phyloP scores from a whole-genome alignment of 345 rosid species.

The Bretschneidera sinensis region DNA sequence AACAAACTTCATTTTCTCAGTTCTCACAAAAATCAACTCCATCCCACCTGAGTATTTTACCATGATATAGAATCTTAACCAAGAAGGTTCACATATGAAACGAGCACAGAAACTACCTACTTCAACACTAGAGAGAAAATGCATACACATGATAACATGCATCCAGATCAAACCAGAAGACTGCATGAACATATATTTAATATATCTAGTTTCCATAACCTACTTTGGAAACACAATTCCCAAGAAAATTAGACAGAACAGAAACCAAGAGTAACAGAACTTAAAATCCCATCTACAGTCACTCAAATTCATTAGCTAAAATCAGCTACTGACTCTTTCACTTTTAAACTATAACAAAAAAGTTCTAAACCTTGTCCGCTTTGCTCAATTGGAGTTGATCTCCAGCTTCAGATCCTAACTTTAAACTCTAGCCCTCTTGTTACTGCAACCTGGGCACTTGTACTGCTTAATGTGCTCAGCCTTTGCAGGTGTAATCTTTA shows the following conservation, averaged over 20 bases:
- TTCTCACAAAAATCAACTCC: too few species aligned
- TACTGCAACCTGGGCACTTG: slow-evolving; percentile 95
- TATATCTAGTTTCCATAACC: slow-evolving; percentile 20
- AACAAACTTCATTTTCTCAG: too few species aligned
- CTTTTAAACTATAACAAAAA: slow-evolving; percentile 32
- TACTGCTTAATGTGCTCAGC: slow-evolving; percentile 99
- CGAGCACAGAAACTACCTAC: neutral
- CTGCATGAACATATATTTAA: neutral
- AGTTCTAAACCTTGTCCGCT: slow-evolving; percentile 33
- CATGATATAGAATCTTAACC: neutral
- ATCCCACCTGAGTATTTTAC: too few species aligned
- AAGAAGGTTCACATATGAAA: neutral
- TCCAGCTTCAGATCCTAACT: slow-evolving; percentile 25
- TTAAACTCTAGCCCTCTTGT: slow-evolving; percentile 89
- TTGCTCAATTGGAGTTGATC: slow-evolving; percentile 20
- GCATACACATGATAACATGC: neutral
- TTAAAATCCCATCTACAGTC: slow-evolving; percentile 18
- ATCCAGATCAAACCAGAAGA: neutral
- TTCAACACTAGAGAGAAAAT: neutral
- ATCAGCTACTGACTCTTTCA: slow-evolving; percentile 25
- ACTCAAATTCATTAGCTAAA: slow-evolving; percentile 26
- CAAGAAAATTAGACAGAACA: slow-evolving; percentile 22
- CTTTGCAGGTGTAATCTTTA: slow-evolving; percentile 99
- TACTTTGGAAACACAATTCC: slow-evolving; percentile 23
- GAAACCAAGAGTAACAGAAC: slow-evolving; percentile 16